Percentiles rank a stretch among this genome's conserved stretches.
phyloP scores from a whole-genome alignment of 2,329 filamentous ascomycete species.

The Paraphaeosphaeria sporulosa region DNA sequence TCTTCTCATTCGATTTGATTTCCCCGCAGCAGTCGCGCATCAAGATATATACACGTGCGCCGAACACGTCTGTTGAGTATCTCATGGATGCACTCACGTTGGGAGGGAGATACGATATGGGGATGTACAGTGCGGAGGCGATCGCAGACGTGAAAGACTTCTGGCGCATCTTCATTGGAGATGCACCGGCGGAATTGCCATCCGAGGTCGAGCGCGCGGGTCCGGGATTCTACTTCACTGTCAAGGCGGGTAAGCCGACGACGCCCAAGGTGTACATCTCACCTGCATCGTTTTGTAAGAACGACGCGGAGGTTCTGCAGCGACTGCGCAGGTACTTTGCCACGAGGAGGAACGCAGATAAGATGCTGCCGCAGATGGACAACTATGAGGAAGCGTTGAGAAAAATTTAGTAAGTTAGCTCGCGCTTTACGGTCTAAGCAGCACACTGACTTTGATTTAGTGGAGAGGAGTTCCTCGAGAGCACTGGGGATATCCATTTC shows the following conservation, averaged over 20 bases:
- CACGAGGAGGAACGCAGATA: conserved; percentile 13
- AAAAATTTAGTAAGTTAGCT: conserved; percentile 14
- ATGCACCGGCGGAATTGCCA: conserved; percentile 14
- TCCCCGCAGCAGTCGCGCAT: not conserved
- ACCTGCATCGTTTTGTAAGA: conserved; percentile 18
- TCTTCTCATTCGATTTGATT: conserved; percentile 20
- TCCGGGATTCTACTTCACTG: conserved; percentile 21
- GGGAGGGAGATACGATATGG: not conserved
- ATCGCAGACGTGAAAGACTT: conserved; percentile 14
- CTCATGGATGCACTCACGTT: not conserved
- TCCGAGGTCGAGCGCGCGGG: conserved; percentile 15
- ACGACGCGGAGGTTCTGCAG: conserved; percentile 15
- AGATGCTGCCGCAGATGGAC: conserved; percentile 19
- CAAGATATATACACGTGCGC: not conserved
- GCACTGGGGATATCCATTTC: conserved; percentile 16
- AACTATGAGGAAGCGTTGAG: conserved; percentile 18
- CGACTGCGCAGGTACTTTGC: conserved; percentile 17
- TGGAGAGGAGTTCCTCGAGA: conserved; percentile 13
- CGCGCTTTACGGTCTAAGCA: not conserved
- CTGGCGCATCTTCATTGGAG: conserved; percentile 21
- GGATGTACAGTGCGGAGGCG: not conserved
- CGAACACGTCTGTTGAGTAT: not conserved
- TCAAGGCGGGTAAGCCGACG: conserved; percentile 18
- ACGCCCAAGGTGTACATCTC: conserved; percentile 22
- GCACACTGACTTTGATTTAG: conserved; percentile 1